phyloP scores from a whole-genome alignment of 1,284 basidiomycete genomes.

The Caloboletus firmus region DNA sequence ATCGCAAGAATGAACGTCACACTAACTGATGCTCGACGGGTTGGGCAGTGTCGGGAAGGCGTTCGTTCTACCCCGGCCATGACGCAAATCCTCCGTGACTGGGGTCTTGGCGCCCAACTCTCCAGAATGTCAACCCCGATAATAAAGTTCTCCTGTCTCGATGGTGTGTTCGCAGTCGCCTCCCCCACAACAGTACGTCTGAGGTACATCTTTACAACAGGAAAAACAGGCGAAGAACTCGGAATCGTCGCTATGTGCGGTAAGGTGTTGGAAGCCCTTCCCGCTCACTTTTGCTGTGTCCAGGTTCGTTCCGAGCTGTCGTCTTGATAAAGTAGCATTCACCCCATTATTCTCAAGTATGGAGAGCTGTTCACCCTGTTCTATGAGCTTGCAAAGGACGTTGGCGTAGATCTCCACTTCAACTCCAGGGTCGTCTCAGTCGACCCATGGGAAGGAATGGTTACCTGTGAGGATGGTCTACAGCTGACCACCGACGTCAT shows the following conservation, averaged over 20 bases:
- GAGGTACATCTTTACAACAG: slow-evolving; percentile 17
- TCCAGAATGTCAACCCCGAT: slow-evolving; percentile 35
- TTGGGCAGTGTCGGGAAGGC: slow-evolving; percentile 14
- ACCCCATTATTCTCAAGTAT: slow-evolving; percentile 40
- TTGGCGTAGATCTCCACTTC: slow-evolving; percentile 50
- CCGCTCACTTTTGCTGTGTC: slow-evolving; percentile 40
- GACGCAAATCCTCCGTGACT: slow-evolving; percentile 45
- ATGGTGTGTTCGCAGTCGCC: slow-evolving; percentile 14
- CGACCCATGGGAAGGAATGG: slow-evolving; percentile 39
- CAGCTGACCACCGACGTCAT: slow-evolving; percentile 47
- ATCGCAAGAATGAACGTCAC: background rate
- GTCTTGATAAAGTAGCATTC: background rate
- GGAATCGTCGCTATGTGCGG: slow-evolving; percentile 39
- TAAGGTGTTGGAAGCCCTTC: slow-evolving; percentile 38
- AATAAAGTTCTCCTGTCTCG: slow-evolving; percentile 31
- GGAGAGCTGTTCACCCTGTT: slow-evolving; percentile 57
- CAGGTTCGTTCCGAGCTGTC: slow-evolving; percentile 27
- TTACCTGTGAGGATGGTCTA: slow-evolving; percentile 44
- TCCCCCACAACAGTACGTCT: background rate
- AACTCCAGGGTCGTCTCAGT: slow-evolving; percentile 45
- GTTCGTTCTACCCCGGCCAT: slow-evolving; percentile 42
- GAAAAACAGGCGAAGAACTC: slow-evolving; percentile 37
- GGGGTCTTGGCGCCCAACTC: slow-evolving; percentile 41
- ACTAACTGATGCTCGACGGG: background rate
- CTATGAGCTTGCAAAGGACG: slow-evolving; percentile 46